A percentile compares a stretch with the other conserved stretches of the same genome.
phyloP scores from a whole-genome alignment of 345 rosid genomes.

The Firmiana major region DNA sequence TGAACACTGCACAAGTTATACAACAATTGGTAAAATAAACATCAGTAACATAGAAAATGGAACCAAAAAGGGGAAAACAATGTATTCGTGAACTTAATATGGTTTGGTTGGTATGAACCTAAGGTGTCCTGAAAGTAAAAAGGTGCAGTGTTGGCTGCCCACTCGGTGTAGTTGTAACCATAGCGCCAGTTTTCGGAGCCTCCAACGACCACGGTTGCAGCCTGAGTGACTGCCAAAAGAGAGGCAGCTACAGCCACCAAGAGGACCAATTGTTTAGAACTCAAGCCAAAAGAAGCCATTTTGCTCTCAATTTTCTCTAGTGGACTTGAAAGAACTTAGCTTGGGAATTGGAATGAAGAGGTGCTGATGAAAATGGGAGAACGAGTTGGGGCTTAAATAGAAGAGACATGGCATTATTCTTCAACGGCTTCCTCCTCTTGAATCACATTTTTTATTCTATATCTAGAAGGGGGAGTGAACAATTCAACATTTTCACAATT shows the following conservation, averaged over 20 bases:
- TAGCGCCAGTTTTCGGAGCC: slow-evolving; percentile 59
- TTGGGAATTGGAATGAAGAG: background rate
- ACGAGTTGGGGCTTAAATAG: slow-evolving; percentile 5
- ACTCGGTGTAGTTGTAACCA: slow-evolving; percentile 53
- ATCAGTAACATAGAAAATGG: background rate
- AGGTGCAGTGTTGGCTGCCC: slow-evolving; percentile 56
- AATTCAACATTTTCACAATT: background rate
- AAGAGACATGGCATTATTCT: background rate
- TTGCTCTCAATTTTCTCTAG: background rate
- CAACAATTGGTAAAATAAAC: background rate
- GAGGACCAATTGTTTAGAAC: background rate
- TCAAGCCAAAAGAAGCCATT: slow-evolving; percentile 8
- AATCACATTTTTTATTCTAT: background rate
- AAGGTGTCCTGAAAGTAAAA: slow-evolving; percentile 57
- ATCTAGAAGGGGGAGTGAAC: background rate
- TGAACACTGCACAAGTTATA: slow-evolving; percentile 49
- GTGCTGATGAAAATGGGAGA: background rate
- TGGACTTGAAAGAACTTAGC: background rate
- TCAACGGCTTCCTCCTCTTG: background rate
- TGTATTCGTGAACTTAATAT: background rate
- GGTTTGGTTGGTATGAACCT: slow-evolving; percentile 27
- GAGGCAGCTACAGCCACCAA: background rate
- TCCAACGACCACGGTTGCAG: slow-evolving; percentile 57
- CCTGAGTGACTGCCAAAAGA: background rate
- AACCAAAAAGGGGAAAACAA: background rate